A percentile compares a stretch with the other conserved stretches of the same genome.
These are phyloP conservation scores for Nicotiana sylvestris DNA, from an alignment of 257 asterid species.

Conservation along the genomic window DNA sequence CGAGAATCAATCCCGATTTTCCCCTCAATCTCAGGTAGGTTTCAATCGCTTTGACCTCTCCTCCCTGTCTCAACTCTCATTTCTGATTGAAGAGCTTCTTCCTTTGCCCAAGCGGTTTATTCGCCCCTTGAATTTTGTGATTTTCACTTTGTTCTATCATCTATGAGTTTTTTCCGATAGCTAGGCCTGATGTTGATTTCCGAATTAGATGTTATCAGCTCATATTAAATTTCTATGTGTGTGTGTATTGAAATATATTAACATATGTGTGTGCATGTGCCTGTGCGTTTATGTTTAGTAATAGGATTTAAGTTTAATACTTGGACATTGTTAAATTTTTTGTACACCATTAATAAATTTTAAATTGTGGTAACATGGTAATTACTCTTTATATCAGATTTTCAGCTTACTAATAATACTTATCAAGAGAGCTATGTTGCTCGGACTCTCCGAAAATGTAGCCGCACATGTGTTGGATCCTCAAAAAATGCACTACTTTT, in stretches of 20 bases:
- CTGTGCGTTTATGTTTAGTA: too few relatives aligned
- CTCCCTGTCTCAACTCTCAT: neutral
- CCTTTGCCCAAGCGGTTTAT: neutral
- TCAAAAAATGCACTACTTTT: too few relatives aligned
- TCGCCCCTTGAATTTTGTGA: neutral
- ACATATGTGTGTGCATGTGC: neutral
- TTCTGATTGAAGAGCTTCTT: neutral
- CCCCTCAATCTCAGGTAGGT: constrained; percentile 28
- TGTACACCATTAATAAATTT: too few relatives aligned
- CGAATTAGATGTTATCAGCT: neutral
- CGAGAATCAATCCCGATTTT: constrained; percentile 32
- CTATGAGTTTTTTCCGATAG: too few relatives aligned
- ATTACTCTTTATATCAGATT: too few relatives aligned
- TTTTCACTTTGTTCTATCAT: neutral
- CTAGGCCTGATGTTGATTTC: neutral
- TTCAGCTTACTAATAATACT: too few relatives aligned
- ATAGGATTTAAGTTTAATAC: too few relatives aligned
- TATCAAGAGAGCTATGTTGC: too few relatives aligned
- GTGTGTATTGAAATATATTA: neutral
- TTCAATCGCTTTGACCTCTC: neutral
- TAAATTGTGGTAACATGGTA: too few relatives aligned
- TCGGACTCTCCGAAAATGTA: too few relatives aligned
- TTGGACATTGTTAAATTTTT: too few relatives aligned
- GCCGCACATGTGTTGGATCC: too few relatives aligned
- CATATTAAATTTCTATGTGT: neutral